Conservation (phyloP, 768 basidiomycete species). For the Agaricus sinodeliciosus region DNA sequence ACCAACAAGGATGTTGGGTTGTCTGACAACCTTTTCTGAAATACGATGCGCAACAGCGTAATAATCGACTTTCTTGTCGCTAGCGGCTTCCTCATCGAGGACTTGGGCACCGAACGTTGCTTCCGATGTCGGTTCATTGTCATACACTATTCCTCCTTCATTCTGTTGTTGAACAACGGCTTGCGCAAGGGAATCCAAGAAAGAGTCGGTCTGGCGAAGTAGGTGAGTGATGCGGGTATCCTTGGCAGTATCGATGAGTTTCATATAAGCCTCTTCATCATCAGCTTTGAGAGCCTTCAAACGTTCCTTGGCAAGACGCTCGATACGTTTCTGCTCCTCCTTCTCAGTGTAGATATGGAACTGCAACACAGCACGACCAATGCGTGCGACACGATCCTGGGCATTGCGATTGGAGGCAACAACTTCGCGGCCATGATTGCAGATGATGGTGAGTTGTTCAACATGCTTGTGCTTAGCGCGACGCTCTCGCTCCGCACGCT, state of each 20-base stretch:
- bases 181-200: slow-evolving; percentile 91
- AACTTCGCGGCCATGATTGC: slow-evolving; percentile 74
- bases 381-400: slow-evolving; percentile 58
- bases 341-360: slow-evolving; percentile 92
- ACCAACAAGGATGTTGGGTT: slow-evolving; percentile 72
- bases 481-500: slow-evolving; percentile 86
- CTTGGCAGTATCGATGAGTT: slow-evolving; percentile 97
- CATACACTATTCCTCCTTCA: slow-evolving; percentile 43
- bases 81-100: slow-evolving; percentile 48
- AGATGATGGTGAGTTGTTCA: slow-evolving; percentile 86
- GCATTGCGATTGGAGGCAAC: slow-evolving; percentile 58
- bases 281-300: slow-evolving; percentile 94
- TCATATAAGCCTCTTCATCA: slow-evolving; percentile 99
- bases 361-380: slow-evolving; percentile 73
- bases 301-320: slow-evolving; percentile 95
- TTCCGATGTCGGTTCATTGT: slow-evolving; percentile 71
- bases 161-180: slow-evolving; percentile 91
- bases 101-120: slow-evolving; percentile 86
- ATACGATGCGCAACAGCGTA: slow-evolving; percentile 93
- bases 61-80: slow-evolving; percentile 84
- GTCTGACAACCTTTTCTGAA: slow-evolving; percentile 74
- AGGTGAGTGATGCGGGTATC: slow-evolving; percentile 98
- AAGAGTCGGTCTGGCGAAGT: slow-evolving; percentile 87
- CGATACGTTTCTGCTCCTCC: slow-evolving; percentile 96
- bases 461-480: slow-evolving; percentile 95